Evolutionary conservation across 2,329 filamentous ascomycete genomes (phyloP).

Genomic region (Colletotrichum camelliae): DNA sequence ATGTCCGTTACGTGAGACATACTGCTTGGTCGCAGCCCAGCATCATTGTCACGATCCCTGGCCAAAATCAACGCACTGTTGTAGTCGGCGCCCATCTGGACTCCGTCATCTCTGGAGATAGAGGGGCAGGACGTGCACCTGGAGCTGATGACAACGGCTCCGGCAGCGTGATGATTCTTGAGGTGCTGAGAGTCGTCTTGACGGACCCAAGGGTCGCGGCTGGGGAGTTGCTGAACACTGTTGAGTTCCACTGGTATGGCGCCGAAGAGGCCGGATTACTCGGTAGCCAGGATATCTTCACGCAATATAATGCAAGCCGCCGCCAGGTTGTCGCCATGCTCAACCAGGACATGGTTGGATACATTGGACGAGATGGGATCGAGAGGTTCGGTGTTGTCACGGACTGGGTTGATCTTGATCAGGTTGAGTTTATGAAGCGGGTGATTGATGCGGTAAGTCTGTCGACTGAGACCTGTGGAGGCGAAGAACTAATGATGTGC

Average conservation of each 20-base stretch:
- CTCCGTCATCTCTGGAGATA: slow-evolving; percentile 78
- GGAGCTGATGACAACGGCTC: slow-evolving; percentile 78
- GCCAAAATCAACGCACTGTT: slow-evolving; percentile 70
- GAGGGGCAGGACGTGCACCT: slow-evolving; percentile 72
- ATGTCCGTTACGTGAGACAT: slow-evolving; percentile 70
- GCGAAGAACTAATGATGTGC: neutral
- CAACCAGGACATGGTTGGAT: slow-evolving; percentile 51
- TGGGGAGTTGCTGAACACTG: slow-evolving; percentile 71
- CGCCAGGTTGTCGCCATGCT: slow-evolving; percentile 46
- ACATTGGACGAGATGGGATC: slow-evolving; percentile 32
- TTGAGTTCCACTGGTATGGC: slow-evolving; percentile 89
- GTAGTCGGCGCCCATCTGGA: slow-evolving; percentile 83
- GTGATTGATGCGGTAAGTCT: slow-evolving; percentile 31
- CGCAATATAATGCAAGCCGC: slow-evolving; percentile 36
- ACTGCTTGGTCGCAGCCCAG: slow-evolving; percentile 73
- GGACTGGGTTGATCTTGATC: slow-evolving; percentile 40
- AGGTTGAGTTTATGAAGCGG: slow-evolving; percentile 42
- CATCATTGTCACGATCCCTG: slow-evolving; percentile 82
- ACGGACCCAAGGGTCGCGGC: slow-evolving; percentile 65
- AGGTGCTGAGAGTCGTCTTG: slow-evolving; percentile 75
- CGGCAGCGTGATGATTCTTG: slow-evolving; percentile 80
- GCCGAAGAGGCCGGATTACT: slow-evolving; percentile 83
- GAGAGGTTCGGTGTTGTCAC: slow-evolving; percentile 43
- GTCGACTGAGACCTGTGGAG: neutral
- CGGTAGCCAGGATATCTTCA: slow-evolving; percentile 65